These are phyloP conservation scores for Canavalia ensiformis DNA, from an alignment of 306 rosid species.

Conservation along the genomic window DNA sequence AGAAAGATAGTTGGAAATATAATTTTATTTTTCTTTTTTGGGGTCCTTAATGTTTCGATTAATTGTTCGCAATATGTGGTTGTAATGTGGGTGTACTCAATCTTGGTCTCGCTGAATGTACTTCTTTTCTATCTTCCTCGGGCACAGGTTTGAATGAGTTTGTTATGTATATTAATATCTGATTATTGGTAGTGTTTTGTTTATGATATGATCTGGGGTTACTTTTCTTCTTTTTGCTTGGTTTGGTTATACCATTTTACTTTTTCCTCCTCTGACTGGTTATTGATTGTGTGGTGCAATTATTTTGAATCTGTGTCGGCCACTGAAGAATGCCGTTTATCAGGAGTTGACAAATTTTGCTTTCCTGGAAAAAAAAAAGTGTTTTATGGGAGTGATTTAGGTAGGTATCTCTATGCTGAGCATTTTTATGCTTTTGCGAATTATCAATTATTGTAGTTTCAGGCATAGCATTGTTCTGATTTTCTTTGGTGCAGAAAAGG, in stretches of 20 bases:
- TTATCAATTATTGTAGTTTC: slow-evolving; percentile 14
- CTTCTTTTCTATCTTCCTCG: slow-evolving; percentile 44
- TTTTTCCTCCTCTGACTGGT: not conserved
- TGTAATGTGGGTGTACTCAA: slow-evolving; percentile 46
- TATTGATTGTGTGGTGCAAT: slow-evolving; percentile 8
- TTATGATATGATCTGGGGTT: slow-evolving; percentile 52
- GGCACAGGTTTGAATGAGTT: slow-evolving; percentile 18
- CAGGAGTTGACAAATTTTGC: slow-evolving; percentile 2
- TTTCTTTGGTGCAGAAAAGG: not conserved
- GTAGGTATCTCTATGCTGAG: not conserved
- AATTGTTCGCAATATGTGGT: slow-evolving; percentile 31
- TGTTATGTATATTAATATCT: slow-evolving; percentile 36
- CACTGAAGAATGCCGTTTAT: slow-evolving; percentile 21
- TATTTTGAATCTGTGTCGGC: slow-evolving; percentile 14
- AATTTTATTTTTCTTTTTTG: slow-evolving; percentile 2
- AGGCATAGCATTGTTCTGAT: not conserved
- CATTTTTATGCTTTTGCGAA: slow-evolving; percentile 28
- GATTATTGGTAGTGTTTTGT: not conserved
- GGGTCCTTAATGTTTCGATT: slow-evolving; percentile 52
- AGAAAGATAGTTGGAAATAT: slow-evolving; percentile 30
- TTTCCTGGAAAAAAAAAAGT: slow-evolving; percentile 38
- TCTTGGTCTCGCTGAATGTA: slow-evolving; percentile 42
- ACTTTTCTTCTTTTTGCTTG: slow-evolving; percentile 40
- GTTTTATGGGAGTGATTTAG: slow-evolving; percentile 34
- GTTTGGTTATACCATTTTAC: not conserved